These are phyloP conservation scores for Penicillium pancosmium DNA, from an alignment of 495 filamentous ascomycete genomes.

Conservation along the genomic window DNA sequence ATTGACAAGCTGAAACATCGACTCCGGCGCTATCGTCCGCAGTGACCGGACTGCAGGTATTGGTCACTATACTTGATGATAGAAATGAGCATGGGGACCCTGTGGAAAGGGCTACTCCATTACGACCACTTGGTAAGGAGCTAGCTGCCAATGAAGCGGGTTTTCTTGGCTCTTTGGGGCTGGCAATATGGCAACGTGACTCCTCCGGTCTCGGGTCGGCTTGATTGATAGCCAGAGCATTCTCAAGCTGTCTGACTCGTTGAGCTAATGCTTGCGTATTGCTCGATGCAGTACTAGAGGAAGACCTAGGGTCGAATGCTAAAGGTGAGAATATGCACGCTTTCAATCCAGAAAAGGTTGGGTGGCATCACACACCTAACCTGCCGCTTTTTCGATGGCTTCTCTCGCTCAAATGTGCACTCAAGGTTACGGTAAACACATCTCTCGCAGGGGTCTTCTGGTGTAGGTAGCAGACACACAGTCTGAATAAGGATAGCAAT, in stretches of 20 bases:
- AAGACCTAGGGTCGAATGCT: too few relatives aligned
- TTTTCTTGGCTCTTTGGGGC: background rate
- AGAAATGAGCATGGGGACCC: too few relatives aligned
- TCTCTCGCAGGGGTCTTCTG: conserved; percentile 22
- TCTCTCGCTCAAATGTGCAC: conserved; percentile 22
- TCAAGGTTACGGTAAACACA: conserved; percentile 17
- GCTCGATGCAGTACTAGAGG: background rate
- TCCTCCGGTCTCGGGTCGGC: background rate
- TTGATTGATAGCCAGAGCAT: background rate
- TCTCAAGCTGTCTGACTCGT: conserved; percentile 19
- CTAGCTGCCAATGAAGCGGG: background rate
- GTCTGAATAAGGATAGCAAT: background rate
- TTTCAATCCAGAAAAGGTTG: too few relatives aligned
- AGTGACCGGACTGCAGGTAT: too few relatives aligned
- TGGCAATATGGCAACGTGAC: background rate
- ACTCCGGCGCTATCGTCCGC: background rate
- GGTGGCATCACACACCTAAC: conserved; percentile 6
- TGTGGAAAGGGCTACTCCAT: too few relatives aligned
- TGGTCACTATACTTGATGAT: too few relatives aligned
- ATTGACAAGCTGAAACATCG: conserved; percentile 4
- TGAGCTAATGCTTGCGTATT: conserved; percentile 10
- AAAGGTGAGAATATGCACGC: too few relatives aligned
- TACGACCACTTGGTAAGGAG: background rate
- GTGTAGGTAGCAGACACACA: conserved; percentile 9
- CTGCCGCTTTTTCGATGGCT: conserved; percentile 16